These are phyloP conservation scores for Lichtheimia ornata DNA, from an alignment of 371 early-diverging fungal species.

Conservation along the genomic window DNA sequence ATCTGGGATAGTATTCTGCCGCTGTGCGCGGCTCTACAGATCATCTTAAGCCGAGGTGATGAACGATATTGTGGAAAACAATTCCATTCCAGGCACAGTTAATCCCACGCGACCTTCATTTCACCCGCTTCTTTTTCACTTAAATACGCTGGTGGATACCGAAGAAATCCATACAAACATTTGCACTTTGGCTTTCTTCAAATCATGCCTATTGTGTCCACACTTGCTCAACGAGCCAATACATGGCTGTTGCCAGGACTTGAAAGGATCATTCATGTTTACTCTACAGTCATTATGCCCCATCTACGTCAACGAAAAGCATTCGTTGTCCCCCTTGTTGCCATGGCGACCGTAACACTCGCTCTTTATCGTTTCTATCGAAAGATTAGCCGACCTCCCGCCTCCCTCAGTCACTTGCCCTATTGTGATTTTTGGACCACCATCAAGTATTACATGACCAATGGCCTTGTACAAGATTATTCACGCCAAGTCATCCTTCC, in stretches of 20 bases:
- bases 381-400: conserved; percentile 3
- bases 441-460: conserved; percentile 5
- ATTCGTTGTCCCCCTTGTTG: neutral
- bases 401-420: conserved; percentile 13
- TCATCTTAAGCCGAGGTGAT: too few species aligned
- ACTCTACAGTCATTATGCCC: conserved; percentile 1
- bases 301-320: conserved; percentile 2
- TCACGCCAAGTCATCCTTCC: conserved; percentile 12
- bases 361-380: conserved; percentile 3
- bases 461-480: conserved; percentile 10
- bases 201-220: conserved; percentile 6
- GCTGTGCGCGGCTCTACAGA: too few species aligned
- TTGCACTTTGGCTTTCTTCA: too few species aligned
- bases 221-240: neutral
- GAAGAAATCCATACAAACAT: too few species aligned
- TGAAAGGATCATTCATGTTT: neutral
- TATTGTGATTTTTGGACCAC: conserved; percentile 7
- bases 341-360: neutral
- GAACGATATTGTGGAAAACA: too few species aligned
- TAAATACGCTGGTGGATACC: too few species aligned
- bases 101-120: too few species aligned
- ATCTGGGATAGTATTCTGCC: too few species aligned
- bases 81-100: too few species aligned
- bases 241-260: neutral
- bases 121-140: too few species aligned